Conservation (phyloP, 2,329 filamentous ascomycete species). For the Ophiostoma australiae region DNA sequence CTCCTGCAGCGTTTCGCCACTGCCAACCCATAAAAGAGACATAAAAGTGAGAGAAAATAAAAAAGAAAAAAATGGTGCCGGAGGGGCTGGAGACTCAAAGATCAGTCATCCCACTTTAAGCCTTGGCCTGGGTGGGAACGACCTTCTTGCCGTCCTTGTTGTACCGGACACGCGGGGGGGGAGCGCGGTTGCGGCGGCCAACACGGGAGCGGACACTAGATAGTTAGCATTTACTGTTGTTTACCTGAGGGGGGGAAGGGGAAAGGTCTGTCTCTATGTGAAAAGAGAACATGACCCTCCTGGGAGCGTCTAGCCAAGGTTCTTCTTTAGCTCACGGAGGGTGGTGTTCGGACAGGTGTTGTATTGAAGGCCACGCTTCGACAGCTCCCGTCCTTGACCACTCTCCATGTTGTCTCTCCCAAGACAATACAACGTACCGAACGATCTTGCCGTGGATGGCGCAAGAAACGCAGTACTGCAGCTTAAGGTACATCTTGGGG, state of each 20-base stretch:
- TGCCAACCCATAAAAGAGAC: slow-evolving; percentile 14
- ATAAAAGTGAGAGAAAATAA: slow-evolving; percentile 4
- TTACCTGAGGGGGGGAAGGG: neutral
- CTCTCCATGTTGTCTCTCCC: slow-evolving; percentile 50
- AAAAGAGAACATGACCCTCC: slow-evolving; percentile 12
- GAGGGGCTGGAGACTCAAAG: neutral
- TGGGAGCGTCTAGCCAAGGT: slow-evolving; percentile 34
- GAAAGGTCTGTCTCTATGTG: slow-evolving; percentile 17
- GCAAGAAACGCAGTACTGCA: slow-evolving; percentile 99
- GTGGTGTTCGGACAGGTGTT: neutral
- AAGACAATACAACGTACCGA: slow-evolving; percentile 77
- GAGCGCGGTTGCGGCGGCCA: slow-evolving; percentile 97
- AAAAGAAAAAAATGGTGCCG: slow-evolving; percentile 10
- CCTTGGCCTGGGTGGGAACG: slow-evolving; percentile 76
- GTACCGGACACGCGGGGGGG: slow-evolving; percentile 95
- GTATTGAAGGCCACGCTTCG: neutral
- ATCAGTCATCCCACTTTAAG: slow-evolving; percentile 28
- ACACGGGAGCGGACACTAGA: slow-evolving; percentile 89
- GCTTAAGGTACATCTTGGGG: slow-evolving; percentile 99
- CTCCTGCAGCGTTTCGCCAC: slow-evolving; percentile 14
- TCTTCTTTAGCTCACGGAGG: slow-evolving; percentile 44
- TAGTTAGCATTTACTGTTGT: slow-evolving; percentile 39
- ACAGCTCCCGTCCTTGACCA: slow-evolving; percentile 8
- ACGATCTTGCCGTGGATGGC: slow-evolving; percentile 99
- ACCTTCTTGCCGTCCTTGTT: slow-evolving; percentile 99